Evolutionary conservation across 768 basidiomycete species (phyloP).

Genomic region (Mycena vitilis): DNA sequence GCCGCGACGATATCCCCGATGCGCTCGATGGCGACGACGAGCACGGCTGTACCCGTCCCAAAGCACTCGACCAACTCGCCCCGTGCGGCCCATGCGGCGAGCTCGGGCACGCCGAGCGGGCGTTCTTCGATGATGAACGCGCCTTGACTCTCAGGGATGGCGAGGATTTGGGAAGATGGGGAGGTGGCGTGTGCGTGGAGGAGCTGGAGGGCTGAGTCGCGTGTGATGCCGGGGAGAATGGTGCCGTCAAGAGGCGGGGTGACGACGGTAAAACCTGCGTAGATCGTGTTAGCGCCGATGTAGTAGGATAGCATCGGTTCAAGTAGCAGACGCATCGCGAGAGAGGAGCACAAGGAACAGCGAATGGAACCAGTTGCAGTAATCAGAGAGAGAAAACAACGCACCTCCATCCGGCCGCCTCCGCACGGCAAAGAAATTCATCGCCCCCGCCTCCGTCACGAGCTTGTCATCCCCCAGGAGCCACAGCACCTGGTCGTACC

Average conservation of each 20-base stretch:
- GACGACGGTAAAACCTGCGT: conserved; percentile 68
- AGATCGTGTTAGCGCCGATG: too few relatives aligned
- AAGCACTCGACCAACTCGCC: conserved; percentile 80
- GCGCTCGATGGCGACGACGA: conserved; percentile 71
- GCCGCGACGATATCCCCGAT: conserved; percentile 57
- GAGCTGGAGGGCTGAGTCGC: conserved; percentile 78
- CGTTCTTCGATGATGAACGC: conserved; percentile 67
- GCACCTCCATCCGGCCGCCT: conserved; percentile 56
- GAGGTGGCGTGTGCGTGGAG: conserved; percentile 65
- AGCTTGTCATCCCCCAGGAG: conserved; percentile 66
- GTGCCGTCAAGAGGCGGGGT: conserved; percentile 90
- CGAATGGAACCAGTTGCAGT: too few relatives aligned
- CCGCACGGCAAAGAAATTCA: conserved; percentile 85
- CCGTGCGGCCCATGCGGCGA: conserved; percentile 57
- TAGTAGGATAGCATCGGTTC: too few relatives aligned
- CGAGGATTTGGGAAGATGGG: conserved; percentile 50
- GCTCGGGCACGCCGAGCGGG: conserved; percentile 67
- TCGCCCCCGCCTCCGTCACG: conserved; percentile 74
- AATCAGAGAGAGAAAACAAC: too few relatives aligned
- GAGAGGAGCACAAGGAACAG: too few relatives aligned
- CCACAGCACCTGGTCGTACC: conserved; percentile 83
- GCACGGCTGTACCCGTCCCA: conserved; percentile 81
- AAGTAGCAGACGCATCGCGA: too few relatives aligned
- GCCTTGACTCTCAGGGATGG: conserved; percentile 48
- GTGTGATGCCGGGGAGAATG: conserved; percentile 93